A percentile compares a stretch with the other conserved stretches of the same genome.
Evolutionary conservation across 148 eudicot genomes (phyloP).

Genomic region (Suaeda aralocaspica): DNA sequence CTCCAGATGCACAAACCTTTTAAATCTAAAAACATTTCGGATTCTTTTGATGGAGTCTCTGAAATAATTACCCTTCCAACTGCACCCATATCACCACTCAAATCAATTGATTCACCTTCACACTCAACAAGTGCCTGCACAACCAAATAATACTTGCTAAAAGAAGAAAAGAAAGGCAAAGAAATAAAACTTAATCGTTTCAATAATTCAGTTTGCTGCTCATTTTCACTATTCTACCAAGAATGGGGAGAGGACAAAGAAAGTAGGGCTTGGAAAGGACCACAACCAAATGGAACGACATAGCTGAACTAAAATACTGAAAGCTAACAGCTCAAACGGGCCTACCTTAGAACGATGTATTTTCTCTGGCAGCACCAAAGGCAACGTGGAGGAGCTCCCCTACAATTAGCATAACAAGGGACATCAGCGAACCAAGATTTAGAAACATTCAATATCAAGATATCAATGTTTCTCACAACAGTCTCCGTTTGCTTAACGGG

Average conservation of each 20-base stretch:
- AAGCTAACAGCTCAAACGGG: neutral
- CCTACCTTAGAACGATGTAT: conserved; percentile 74
- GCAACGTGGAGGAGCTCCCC: conserved; percentile 68
- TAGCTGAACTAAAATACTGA: neutral
- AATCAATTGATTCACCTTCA: conserved; percentile 93
- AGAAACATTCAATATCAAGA: conserved; percentile 12
- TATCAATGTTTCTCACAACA: conserved; percentile 44
- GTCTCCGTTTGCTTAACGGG: conserved; percentile 54
- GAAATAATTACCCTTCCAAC: conserved; percentile 86
- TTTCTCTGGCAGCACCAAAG: conserved; percentile 82
- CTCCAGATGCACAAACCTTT: conserved; percentile 51
- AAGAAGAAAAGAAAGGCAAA: neutral
- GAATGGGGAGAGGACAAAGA: neutral
- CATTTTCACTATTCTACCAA: neutral
- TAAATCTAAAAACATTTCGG: conserved; percentile 75
- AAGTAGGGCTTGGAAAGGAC: conserved; percentile 3
- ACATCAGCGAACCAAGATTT: neutral
- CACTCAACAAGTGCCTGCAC: conserved; percentile 96
- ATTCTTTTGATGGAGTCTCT: conserved; percentile 48
- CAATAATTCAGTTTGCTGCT: conserved; percentile 1
- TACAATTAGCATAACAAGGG: conserved; percentile 32
- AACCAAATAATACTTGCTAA: neutral
- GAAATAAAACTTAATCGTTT: neutral
- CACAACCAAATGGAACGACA: neutral
- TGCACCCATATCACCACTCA: conserved; percentile 97